Conservation (phyloP, 306 rosid genomes). For the Quercus glauca region DNA sequence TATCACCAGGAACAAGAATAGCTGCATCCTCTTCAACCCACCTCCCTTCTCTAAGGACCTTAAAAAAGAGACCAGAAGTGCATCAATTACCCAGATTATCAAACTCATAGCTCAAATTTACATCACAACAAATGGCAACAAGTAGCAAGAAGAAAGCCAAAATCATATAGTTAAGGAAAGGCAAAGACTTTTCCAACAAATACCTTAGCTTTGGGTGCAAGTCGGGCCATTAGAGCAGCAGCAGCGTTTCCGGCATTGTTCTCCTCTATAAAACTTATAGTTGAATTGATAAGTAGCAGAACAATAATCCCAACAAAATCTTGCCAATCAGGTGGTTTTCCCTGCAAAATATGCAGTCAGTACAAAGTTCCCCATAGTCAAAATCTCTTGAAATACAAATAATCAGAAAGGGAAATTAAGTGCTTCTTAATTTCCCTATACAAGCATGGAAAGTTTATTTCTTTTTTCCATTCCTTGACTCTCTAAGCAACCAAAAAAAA, state of each 20-base stretch:
- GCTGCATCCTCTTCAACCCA: conserved; percentile 79
- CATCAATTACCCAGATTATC: neutral
- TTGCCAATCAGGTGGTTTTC: conserved; percentile 87
- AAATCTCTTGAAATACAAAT: neutral
- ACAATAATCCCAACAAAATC: conserved; percentile 73
- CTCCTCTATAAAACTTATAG: conserved; percentile 85
- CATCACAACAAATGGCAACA: conserved; percentile 1
- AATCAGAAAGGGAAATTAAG: neutral
- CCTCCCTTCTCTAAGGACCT: conserved; percentile 81
- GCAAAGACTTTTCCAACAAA: neutral
- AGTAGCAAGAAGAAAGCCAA: neutral
- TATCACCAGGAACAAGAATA: conserved; percentile 82
- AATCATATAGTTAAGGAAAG: neutral
- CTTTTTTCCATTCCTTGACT: neutral
- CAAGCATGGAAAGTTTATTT: neutral
- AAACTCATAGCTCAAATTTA: neutral
- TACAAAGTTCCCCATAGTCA: neutral
- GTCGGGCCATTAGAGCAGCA: conserved; percentile 81
- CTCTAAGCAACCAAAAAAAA: neutral
- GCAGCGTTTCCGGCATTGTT: conserved; percentile 92
- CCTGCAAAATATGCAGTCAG: conserved; percentile 38
- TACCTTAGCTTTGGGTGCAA: conserved; percentile 88
- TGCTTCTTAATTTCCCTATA: neutral
- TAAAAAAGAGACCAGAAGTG: neutral
- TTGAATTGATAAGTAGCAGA: conserved; percentile 68